Evolutionary conservation across 306 rosid genomes (phyloP), one percentile per base, ranked within the genome.

Genomic region (Fragaria vesca): DNA sequence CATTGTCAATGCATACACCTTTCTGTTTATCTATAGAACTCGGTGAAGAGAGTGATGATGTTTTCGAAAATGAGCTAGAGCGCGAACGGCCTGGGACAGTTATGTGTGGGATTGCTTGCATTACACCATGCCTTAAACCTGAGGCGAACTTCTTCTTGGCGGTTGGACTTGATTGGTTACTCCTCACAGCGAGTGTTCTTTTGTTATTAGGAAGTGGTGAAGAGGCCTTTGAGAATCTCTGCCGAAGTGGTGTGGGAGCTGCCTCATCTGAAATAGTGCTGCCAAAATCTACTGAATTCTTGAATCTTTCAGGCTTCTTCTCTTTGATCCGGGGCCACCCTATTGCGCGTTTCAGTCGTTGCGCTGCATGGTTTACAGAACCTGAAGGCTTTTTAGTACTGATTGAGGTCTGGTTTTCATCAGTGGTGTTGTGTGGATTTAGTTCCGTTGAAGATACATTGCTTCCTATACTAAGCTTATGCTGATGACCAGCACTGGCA

Each of bases 71-170:
- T 42, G 98, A 94, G 74, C 98, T 94, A 6, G 98, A 94, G 60
- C 97, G 87, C 0, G 97, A 88, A 38, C 93, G 77, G 2, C 86
- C 84, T 17, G 92, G 94, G 75, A 81, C 85, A 42, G 83, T 79
- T 36, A 78, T 83, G 69, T 85, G 95, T 46, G 97, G 95, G 48
- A 86, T 65, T 48, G 93, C 86, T 79, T 91, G 97, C 87, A 87
- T 72, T 16, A 87, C 90, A 28, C 96, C 95, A 26, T 84, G 90
- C 81, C 84, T 83, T 57, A 91, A 47, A 30, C 97, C 98, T 1
- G 93, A 87, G 24, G 98, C 98, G 52, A 91, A 87, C 51, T 92
- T 95, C 85, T 95, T 95, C 88, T 93, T 95, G 12, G 97, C 97
- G 13, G 93, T 82, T n/a, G 99, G 99, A 86, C 99, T 95, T 30